phyloP scores from a whole-genome alignment of 2,329 filamentous ascomycete genomes.

The Coniosporium tulheliwenetii region DNA sequence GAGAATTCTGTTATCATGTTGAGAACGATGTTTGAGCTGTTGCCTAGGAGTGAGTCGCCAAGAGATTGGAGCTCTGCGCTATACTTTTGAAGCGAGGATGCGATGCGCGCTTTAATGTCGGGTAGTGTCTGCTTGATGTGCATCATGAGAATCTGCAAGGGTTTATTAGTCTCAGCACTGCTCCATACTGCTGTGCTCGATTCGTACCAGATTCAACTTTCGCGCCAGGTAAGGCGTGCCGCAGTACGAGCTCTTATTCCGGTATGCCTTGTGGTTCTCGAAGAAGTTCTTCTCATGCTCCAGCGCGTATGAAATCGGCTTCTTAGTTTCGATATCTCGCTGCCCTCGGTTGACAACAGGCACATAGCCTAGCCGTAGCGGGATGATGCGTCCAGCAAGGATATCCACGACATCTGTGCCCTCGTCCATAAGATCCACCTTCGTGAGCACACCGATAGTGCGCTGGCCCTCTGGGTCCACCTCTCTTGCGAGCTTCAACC shows the following conservation, averaged over 20 bases:
- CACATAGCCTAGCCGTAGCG: constrained; percentile 83
- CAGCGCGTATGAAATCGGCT: constrained; percentile 76
- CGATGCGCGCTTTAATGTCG: constrained; percentile 94
- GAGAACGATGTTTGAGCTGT: constrained; percentile 88
- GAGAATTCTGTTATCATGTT: constrained; percentile 99
- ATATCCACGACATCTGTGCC: constrained; percentile 98
- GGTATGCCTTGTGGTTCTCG: constrained; percentile 95
- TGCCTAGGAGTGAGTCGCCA: constrained; percentile 88
- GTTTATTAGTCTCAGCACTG: constrained; percentile 10
- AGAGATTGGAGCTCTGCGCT: constrained; percentile 63
- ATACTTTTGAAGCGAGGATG: constrained; percentile 90
- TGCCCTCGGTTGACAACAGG: constrained; percentile 97
- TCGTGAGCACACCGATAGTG: constrained; percentile 95
- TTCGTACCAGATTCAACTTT: constrained; percentile 68
- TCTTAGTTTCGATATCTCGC: constrained; percentile 96
- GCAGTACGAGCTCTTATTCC: constrained; percentile 97
- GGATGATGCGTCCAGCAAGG: constrained; percentile 91
- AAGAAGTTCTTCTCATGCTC: constrained; percentile 96
- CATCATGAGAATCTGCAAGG: constrained; percentile 81
- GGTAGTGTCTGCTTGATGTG: constrained; percentile 99
- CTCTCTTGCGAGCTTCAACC: constrained; percentile 87
- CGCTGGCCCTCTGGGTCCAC: constrained; percentile 95
- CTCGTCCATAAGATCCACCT: constrained; percentile 98
- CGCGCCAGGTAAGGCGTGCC: constrained; percentile 92
- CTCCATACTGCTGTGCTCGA: not conserved